Evolutionary conservation across 2,329 filamentous ascomycete species (phyloP).

Genomic region (Stemphylium beticola): DNA sequence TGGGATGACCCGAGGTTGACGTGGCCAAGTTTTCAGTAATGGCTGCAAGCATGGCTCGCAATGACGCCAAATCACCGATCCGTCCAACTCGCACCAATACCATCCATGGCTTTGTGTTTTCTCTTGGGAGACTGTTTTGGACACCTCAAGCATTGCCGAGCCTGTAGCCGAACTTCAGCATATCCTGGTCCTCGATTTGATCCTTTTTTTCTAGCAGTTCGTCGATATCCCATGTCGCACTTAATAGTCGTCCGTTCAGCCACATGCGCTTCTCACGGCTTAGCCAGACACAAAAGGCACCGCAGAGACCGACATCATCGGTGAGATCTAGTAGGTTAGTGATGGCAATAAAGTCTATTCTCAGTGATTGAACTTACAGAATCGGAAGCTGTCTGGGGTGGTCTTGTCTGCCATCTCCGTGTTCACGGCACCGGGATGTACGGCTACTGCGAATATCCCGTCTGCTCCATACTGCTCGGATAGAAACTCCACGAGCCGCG

Average conservation of each 20-base stretch:
- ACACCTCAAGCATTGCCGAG: slow-evolving; percentile 4
- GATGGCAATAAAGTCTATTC: not conserved
- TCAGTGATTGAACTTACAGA: slow-evolving; percentile 23
- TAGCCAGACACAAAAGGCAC: slow-evolving; percentile 44
- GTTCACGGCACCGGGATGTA: slow-evolving; percentile 41
- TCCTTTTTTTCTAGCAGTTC: slow-evolving; percentile 32
- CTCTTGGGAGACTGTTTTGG: no score
- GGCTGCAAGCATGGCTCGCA: no score
- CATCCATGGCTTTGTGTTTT: no score
- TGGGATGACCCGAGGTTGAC: no score
- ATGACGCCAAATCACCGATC: no score
- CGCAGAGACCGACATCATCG: slow-evolving; percentile 38
- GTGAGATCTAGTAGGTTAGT: slow-evolving; percentile 27
- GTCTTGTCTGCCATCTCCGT: slow-evolving; percentile 37
- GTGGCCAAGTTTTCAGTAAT: no score
- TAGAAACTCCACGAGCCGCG: slow-evolving; percentile 34
- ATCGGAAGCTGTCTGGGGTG: slow-evolving; percentile 34
- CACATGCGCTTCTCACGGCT: slow-evolving; percentile 38
- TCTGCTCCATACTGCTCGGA: slow-evolving; percentile 32
- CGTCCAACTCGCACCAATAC: no score
- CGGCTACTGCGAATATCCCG: slow-evolving; percentile 31
- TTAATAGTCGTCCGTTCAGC: slow-evolving; percentile 37
- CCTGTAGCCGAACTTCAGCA: slow-evolving; percentile 39
- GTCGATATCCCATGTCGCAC: slow-evolving; percentile 40
- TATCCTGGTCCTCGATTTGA: slow-evolving; percentile 30